phyloP scores from a whole-genome alignment of 495 filamentous ascomycete genomes.

The Hyaloscypha variabilis region DNA sequence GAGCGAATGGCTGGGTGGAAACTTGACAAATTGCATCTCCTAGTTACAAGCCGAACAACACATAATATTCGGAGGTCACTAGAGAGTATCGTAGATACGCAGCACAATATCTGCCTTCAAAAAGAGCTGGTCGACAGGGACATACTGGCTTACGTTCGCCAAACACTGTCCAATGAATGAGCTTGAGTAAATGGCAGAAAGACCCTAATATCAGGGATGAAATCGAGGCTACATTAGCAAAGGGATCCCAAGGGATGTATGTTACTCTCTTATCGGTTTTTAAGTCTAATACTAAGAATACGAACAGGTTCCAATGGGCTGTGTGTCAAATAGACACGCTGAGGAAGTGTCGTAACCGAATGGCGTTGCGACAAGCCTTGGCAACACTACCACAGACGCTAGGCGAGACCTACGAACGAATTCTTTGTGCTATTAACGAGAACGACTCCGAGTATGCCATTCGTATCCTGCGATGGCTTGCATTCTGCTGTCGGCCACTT shows the following conservation, averaged over 20 bases:
- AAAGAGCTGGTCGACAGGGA: conserved; percentile 24
- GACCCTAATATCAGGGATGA: conserved; percentile 14
- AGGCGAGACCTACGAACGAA: conserved; percentile 40
- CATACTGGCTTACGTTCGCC: conserved; percentile 26
- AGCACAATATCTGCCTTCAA: conserved; percentile 19
- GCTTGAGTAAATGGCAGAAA: conserved; percentile 20
- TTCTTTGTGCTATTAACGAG: conserved; percentile 29
- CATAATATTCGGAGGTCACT: conserved; percentile 23
- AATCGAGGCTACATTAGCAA: conserved; percentile 21
- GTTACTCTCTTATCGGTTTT: not conserved
- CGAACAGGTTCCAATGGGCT: conserved; percentile 38
- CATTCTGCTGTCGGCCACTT: conserved; percentile 34
- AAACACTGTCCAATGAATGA: conserved; percentile 17
- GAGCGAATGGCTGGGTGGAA: conserved; percentile 4
- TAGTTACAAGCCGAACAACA: conserved; percentile 33
- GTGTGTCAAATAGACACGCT: conserved; percentile 39
- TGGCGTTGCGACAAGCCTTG: conserved; percentile 28
- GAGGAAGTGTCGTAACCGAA: conserved; percentile 33
- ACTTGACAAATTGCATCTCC: conserved; percentile 23
- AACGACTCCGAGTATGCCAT: conserved; percentile 20
- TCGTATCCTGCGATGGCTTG: conserved; percentile 36
- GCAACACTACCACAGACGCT: conserved; percentile 36
- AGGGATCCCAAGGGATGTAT: conserved; percentile 20
- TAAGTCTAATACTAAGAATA: not conserved
- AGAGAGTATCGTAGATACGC: conserved; percentile 3